Evolutionary conservation across 768 basidiomycete genomes (phyloP).

Genomic region (Tricholoma bakamatsutake): DNA sequence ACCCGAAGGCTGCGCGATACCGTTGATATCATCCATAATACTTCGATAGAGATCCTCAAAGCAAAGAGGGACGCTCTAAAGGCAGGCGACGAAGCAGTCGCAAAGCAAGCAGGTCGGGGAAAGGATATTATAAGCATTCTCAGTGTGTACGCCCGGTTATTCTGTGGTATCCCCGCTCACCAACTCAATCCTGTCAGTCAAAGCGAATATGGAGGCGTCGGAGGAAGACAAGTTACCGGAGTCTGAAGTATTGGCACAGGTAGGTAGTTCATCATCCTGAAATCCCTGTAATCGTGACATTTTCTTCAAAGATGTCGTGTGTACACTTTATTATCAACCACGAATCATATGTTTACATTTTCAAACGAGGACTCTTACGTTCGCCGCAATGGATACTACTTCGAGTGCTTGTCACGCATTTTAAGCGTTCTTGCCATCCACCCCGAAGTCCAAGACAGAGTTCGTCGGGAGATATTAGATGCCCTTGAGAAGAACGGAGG

Average conservation of each 20-base stretch:
- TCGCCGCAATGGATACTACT: conserved; percentile 31
- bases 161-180: background rate
- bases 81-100: conserved; percentile 10
- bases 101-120: conserved; percentile 4
- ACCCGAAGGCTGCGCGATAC: conserved; percentile 12
- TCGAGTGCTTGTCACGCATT: conserved; percentile 24
- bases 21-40: conserved; percentile 11
- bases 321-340: background rate
- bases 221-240: conserved; percentile 24
- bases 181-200: conserved; percentile 16
- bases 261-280: conserved; percentile 15
- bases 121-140: conserved; percentile 18
- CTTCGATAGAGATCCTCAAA: conserved; percentile 10
- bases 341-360: background rate
- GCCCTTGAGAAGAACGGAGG: conserved; percentile 7
- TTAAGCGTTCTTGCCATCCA: conserved; percentile 22
- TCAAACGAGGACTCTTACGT: conserved; percentile 21
- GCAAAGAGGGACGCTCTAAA: conserved; percentile 10
- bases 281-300: background rate
- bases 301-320: conserved; percentile 12
- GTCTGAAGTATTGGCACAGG: conserved; percentile 25
- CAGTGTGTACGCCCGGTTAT: conserved; percentile 4
- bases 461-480: conserved; percentile 22
- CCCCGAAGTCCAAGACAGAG: conserved; percentile 26
- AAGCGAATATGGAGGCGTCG: conserved; percentile 23